A percentile compares a stretch with the other conserved stretches of the same genome.
These are phyloP conservation scores for Talaromyces proteolyticus DNA, from an alignment of 495 filamentous ascomycete genomes.

Conservation along the genomic window DNA sequence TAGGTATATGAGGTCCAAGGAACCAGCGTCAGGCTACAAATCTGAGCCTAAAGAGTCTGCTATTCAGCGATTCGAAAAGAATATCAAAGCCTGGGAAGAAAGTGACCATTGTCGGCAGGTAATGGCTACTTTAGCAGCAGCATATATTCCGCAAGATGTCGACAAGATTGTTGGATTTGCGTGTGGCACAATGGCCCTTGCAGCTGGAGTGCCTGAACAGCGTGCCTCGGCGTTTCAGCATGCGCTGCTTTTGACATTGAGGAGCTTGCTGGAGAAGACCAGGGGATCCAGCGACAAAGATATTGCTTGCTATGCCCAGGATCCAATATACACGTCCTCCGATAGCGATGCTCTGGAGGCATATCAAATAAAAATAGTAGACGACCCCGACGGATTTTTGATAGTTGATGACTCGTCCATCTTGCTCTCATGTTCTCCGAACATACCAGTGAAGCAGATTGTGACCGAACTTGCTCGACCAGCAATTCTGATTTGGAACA, in stretches of 20 bases:
- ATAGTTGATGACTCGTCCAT: constrained; percentile 16
- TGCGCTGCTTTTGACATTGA: not conserved
- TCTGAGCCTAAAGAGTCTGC: too few relatives aligned
- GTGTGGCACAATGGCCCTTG: constrained; percentile 8
- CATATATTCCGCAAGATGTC: constrained; percentile 3
- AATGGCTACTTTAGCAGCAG: not conserved
- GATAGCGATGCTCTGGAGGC: constrained; percentile 13
- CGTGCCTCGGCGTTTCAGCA: not conserved
- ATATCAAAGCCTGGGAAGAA: not conserved
- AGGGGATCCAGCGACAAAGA: not conserved
- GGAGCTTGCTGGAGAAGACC: not conserved
- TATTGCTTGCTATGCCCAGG: constrained; percentile 17
- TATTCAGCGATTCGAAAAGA: not conserved
- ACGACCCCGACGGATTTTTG: constrained; percentile 23
- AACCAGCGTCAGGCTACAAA: too few relatives aligned
- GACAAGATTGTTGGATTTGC: constrained; percentile 16
- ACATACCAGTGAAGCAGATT: constrained; percentile 22
- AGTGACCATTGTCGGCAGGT: not conserved
- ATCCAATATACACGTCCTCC: constrained; percentile 14
- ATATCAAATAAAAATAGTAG: constrained; percentile 8
- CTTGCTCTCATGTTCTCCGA: constrained; percentile 16
- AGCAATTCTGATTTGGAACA: constrained; percentile 21
- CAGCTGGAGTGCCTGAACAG: not conserved
- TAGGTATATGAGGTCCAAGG: too few relatives aligned
- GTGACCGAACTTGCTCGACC: constrained; percentile 23